A percentile compares a stretch with the other conserved stretches of the same genome.
Conservation (phyloP, 148 eudicot species). For the Cornus florida region DNA sequence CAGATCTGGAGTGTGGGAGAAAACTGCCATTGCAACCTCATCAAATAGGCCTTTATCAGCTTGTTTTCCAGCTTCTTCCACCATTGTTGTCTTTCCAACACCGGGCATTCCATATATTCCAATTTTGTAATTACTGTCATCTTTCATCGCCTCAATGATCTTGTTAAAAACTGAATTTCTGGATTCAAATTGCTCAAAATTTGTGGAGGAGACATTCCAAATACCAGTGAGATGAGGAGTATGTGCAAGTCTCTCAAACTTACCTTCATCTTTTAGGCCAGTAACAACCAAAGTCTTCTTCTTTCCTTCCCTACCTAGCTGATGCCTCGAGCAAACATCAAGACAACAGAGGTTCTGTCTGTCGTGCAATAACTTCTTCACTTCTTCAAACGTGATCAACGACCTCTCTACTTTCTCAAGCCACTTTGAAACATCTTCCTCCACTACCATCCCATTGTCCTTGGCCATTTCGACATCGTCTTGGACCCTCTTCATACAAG, state of each 20-base stretch:
- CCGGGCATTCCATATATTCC: slow-evolving; percentile 13
- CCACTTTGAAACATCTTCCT: not conserved
- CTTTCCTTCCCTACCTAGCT: not conserved
- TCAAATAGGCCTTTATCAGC: not conserved
- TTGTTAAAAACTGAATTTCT: not conserved
- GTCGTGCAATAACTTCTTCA: not conserved
- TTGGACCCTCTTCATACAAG: not conserved
- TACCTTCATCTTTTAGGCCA: not conserved
- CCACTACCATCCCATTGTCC: not conserved
- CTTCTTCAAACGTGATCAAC: not conserved
- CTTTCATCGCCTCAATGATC: not conserved
- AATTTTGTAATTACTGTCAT: not conserved
- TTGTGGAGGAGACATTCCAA: not conserved
- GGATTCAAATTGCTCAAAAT: not conserved
- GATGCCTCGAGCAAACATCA: not conserved
- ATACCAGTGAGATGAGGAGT: not conserved
- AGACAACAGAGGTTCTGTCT: not conserved
- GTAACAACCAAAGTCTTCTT: not conserved
- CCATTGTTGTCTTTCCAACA: slow-evolving; percentile 4
- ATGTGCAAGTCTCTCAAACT: not conserved
- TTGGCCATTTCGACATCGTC: not conserved
- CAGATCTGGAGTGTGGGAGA: not conserved
- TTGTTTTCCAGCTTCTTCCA: not conserved
- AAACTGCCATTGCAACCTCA: not conserved
- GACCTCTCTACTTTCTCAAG: not conserved